Evolutionary conservation across 176 grass and related monocot species (phyloP), one percentile per base, ranked within the genome.

Genomic region (Carex myosuroides): DNA sequence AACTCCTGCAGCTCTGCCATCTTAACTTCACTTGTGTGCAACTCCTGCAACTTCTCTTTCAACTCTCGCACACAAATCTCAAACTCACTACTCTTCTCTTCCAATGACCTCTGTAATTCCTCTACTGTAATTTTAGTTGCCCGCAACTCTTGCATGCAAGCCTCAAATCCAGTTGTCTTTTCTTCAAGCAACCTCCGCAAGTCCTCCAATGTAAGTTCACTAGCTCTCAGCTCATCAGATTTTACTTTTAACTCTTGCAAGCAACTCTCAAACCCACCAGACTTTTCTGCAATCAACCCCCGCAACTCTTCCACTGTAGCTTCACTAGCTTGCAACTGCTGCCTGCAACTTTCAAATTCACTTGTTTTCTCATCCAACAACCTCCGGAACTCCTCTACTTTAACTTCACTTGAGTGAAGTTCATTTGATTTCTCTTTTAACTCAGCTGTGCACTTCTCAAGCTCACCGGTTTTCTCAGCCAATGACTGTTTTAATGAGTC

Each of bases 401-500:
- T 90, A 29, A 64, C 81, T 80, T 95, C 91, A 82, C 83, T 81
- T 85, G 76, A 78, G 74, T 98, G 89, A 59, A 95, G 72, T 12
- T 83, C 79, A 87, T 95, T 85, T 60, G 92, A 90, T 72, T 88
- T 93, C 42, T 90, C 90, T 84, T 90, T 88, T 80, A 93, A 90
- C 64, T 93, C 91, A 39, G 52, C 4, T 80, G 85, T 88, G 83
- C 52, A 87, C 79, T 82, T 90, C 64, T 95, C 88, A 75, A 95
- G 85, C 46, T 93, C 92, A 63, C 78, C 33, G 10, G 89, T 72
- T 86, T 90, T 95, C 83, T 95, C 95, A 85, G 89, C 89, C 83
- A 98, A 88, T 13, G 71, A 85, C 62, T 95, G 90, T 83, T 98
- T 95, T 81, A 98, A 90, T 42, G 95, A 94, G 85, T 98, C 95